Evolutionary conservation across 768 basidiomycete species (phyloP).

Genomic region (Trametes cubensis): DNA sequence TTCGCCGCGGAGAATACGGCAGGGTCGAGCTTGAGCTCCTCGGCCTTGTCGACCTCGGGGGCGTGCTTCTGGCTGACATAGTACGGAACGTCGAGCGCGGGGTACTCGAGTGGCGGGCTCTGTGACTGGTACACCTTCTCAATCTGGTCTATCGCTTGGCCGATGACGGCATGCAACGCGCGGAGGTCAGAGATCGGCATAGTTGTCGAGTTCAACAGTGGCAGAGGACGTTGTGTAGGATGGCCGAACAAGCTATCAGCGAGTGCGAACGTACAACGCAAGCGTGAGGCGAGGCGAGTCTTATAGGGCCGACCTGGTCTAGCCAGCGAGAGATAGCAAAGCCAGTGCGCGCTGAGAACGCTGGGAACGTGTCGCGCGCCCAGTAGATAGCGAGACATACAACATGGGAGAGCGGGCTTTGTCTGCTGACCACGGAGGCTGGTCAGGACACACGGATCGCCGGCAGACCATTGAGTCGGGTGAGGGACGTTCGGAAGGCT

Average conservation of each 20-base stretch:
- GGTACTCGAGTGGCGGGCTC: constrained; percentile 17
- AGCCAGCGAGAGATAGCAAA: neutral
- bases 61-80: neutral
- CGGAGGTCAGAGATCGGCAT: constrained; percentile 14
- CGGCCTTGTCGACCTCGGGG: constrained; percentile 8
- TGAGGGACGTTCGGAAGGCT: neutral
- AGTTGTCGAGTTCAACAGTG: neutral
- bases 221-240: too few species aligned
- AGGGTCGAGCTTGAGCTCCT: constrained; percentile 23
- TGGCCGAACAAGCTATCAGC: too few species aligned
- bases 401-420: neutral
- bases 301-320: neutral
- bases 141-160: constrained; percentile 52
- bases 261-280: too few species aligned
- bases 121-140: constrained; percentile 47
- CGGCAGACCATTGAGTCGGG: neutral
- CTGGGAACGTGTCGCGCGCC: neutral
- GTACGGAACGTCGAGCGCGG: constrained; percentile 15
- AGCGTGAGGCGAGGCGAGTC: neutral
- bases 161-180: constrained; percentile 17
- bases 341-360: neutral
- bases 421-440: neutral
- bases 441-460: neutral
- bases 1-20: constrained; percentile 26
- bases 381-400: neutral